phyloP scores from a whole-genome alignment of 345 rosid genomes.

The Zanthoxylum bungeanum region DNA sequence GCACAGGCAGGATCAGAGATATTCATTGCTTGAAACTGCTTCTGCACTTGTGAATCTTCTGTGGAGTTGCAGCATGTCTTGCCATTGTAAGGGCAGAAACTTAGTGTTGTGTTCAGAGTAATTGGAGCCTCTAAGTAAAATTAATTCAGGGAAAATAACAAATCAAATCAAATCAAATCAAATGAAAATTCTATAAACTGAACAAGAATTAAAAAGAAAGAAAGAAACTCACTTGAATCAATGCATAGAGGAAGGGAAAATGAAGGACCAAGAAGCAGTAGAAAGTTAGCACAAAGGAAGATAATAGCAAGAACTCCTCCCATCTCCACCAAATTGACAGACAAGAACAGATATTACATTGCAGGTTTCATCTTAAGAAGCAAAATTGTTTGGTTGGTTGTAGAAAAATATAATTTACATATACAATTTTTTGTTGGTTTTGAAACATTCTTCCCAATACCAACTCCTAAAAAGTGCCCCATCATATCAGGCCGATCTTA shows the following conservation, averaged over 20 bases:
- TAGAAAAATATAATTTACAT: background rate
- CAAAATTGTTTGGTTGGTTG: slow-evolving; percentile 11
- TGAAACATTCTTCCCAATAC: slow-evolving; percentile 29
- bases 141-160: slow-evolving; percentile 5
- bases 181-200: background rate
- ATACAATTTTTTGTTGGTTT: slow-evolving; percentile 10
- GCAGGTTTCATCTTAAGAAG: slow-evolving; percentile 20
- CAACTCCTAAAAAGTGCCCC: slow-evolving; percentile 9
- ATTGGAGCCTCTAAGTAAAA: slow-evolving; percentile 60
- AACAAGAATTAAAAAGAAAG: background rate
- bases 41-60: slow-evolving; percentile 61
- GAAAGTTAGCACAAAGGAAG: slow-evolving; percentile 34
- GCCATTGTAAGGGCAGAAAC: slow-evolving; percentile 77
- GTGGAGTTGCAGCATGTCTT: slow-evolving; percentile 82
- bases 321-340: slow-evolving; percentile 32
- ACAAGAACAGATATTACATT: slow-evolving; percentile 6
- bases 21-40: slow-evolving; percentile 69
- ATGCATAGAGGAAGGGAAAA: slow-evolving; percentile 54
- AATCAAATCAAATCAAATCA: background rate
- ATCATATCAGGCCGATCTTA: too few relatives aligned
- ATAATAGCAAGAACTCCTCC: slow-evolving; percentile 30
- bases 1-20: slow-evolving; percentile 64
- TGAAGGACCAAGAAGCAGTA: slow-evolving; percentile 41
- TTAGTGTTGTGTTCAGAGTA: slow-evolving; percentile 46
- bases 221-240: slow-evolving; percentile 49